A percentile compares a stretch with the other conserved stretches of the same genome.
These are phyloP conservation scores for Cicer yamashitae DNA, from an alignment of 306 rosid species.

Conservation along the genomic window DNA sequence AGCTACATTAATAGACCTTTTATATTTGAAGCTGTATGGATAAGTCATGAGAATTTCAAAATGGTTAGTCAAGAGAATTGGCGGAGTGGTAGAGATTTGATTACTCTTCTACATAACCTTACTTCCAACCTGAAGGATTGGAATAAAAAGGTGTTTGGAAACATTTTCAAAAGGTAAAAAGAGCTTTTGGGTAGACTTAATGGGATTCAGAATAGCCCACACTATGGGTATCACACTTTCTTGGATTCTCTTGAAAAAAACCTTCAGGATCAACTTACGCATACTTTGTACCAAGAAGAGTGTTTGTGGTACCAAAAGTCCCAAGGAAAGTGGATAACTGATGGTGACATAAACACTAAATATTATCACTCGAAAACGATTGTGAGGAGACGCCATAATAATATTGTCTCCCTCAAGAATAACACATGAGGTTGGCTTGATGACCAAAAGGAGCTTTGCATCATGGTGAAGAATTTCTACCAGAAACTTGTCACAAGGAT, in stretches of 20 bases:
- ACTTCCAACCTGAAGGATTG: no score
- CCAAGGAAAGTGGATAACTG: no score
- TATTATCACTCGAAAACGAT: neutral
- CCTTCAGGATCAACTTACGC: no score
- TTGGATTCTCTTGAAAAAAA: no score
- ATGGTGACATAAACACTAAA: neutral
- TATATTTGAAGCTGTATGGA: neutral
- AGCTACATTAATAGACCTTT: no score
- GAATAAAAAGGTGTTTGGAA: neutral
- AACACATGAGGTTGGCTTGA: neutral
- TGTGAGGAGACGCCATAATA: neutral
- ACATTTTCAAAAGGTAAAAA: neutral
- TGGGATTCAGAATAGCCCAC: neutral
- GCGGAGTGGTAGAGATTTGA: no score
- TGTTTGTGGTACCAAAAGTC: no score
- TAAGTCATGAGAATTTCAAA: no score
- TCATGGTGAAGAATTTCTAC: neutral
- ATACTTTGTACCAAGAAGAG: no score
- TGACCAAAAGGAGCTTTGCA: no score
- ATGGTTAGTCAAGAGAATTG: neutral
- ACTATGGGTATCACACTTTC: neutral
- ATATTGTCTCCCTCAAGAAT: neutral
- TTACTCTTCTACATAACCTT: neutral
- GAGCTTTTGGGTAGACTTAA: neutral
- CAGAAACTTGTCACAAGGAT: no score